Evolutionary conservation across 2,329 filamentous ascomycete genomes (phyloP), one percentile per base, ranked within the genome.

Genomic region (Hymenoscyphus infarciens): DNA sequence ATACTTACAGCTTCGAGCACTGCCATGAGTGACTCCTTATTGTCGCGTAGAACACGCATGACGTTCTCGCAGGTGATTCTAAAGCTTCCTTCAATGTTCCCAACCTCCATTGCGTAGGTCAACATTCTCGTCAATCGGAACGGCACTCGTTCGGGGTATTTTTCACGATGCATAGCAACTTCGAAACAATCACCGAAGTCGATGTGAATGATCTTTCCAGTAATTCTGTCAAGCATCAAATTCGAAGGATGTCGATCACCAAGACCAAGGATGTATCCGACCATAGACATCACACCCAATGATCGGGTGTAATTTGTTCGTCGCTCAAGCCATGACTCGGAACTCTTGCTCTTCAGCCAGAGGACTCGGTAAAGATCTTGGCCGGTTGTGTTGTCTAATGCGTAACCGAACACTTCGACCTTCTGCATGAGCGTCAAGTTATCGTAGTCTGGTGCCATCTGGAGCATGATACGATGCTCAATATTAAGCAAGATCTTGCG

Each of bases 171-270:
- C 93, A 97, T 99, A 29, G 96, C 95, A 60, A 99, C 92, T 77
- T 99, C 95, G 79, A 99, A 99, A 76, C 95, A 99, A 79, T 99
- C 95, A 70, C 95, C 96, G 72, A 99, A 99, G 80, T 99, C 95
- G 71, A 99, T 98, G 75, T 99, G 95, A 68, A 99, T 89, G 66
- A 99, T 95, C 80, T 96, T 97, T 74, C 95, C 95, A 0, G 94
- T 98, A 65, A 96, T 87, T 45, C 92, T 89, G 76, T 99, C 95
- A 49, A 99, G 88, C 89, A 99, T 96, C 72, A 99, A 80, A 76
- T 99, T 99, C 64, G 92, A 97, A 42, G 96, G 96, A 78, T 99
- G 95, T 56, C 96, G 88, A 78, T 99, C 95, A 61, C 95, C 95
- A 15, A 99, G 82, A 64, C 95, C 96, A 25, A 99, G 86, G 68